A percentile compares a stretch with the other conserved stretches of the same genome.
Evolutionary conservation across 1,284 basidiomycete genomes (phyloP).

Genomic region (Vanrija sp.): DNA sequence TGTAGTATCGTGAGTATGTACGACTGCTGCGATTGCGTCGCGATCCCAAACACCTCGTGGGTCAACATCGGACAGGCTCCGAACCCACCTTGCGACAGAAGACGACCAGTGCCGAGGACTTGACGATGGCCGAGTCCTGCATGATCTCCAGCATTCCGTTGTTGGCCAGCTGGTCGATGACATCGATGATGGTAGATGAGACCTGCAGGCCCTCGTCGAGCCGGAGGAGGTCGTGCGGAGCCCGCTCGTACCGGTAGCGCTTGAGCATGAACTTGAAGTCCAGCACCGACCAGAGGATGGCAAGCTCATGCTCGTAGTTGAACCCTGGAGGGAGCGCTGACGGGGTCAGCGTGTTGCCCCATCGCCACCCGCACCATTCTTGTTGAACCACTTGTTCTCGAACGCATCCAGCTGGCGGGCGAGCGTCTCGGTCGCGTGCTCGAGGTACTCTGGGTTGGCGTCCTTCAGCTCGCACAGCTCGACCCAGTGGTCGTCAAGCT

Average conservation of each 20-base stretch:
- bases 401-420: slow-evolving; percentile 24
- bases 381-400: slow-evolving; percentile 27
- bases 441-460: slow-evolving; percentile 23
- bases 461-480: slow-evolving; percentile 22
- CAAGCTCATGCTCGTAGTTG: slow-evolving; percentile 26
- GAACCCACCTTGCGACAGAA: slow-evolving; percentile 28
- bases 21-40: slow-evolving; percentile 14
- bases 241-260: slow-evolving; percentile 23
- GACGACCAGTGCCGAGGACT: slow-evolving; percentile 28
- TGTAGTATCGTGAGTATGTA: slow-evolving; percentile 17
- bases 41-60: slow-evolving; percentile 25
- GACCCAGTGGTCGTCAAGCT: slow-evolving; percentile 38
- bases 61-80: neutral
- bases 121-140: slow-evolving; percentile 37
- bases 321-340: slow-evolving; percentile 25
- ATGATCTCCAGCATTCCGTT: slow-evolving; percentile 31
- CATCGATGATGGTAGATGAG: slow-evolving; percentile 25
- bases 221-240: slow-evolving; percentile 18
- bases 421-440: slow-evolving; percentile 29
- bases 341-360: neutral
- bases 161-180: slow-evolving; percentile 27
- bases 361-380: slow-evolving; percentile 18
- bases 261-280: slow-evolving; percentile 35
- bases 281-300: slow-evolving; percentile 26
- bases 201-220: slow-evolving; percentile 29